phyloP scores from a whole-genome alignment of 768 basidiomycete genomes.

The Lactarius quietus region DNA sequence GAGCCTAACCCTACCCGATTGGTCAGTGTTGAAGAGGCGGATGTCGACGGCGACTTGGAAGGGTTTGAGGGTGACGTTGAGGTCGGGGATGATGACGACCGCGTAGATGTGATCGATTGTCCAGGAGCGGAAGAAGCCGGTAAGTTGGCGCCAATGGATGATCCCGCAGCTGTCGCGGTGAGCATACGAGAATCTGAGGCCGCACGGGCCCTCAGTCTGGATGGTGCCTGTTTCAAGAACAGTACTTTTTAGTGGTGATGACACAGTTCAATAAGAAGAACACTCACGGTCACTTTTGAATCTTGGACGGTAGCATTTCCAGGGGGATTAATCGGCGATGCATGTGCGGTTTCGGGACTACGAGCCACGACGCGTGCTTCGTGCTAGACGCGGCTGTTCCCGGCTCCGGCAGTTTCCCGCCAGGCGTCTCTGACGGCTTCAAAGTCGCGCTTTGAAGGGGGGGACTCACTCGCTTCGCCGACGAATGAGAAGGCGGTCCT shows the following conservation, averaged over 20 bases:
- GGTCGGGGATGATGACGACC: conserved; percentile 1
- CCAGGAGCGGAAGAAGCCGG: conserved; percentile 7
- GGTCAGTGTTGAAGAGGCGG: conserved; percentile 1
- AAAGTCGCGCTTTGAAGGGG: conserved; percentile 8
- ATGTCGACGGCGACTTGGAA: conserved; percentile 22
- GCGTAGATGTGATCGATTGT: conserved; percentile 13
- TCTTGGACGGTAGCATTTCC: conserved; percentile 5
- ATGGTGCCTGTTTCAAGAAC: conserved; percentile 4
- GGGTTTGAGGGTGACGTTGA: conserved; percentile 18
- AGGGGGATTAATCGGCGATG: background rate
- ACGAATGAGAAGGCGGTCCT: background rate
- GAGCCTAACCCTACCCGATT: conserved; percentile 9
- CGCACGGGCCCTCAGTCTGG: conserved; percentile 20
- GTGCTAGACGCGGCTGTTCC: background rate
- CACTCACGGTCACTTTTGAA: conserved; percentile 8
- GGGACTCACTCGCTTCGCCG: conserved; percentile 15
- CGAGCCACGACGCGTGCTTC: conserved; percentile 23
- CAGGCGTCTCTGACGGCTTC: background rate
- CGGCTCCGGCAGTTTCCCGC: conserved; percentile 8
- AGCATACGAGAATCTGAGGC: conserved; percentile 24
- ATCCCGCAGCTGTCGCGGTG: background rate
- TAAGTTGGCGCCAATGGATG: conserved; percentile 9
- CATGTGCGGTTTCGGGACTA: conserved; percentile 13
- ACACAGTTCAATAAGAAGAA: background rate
- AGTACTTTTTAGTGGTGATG: background rate